phyloP scores from a whole-genome alignment of 2,329 filamentous ascomycete species.

The Fusarium cyanostomum region DNA sequence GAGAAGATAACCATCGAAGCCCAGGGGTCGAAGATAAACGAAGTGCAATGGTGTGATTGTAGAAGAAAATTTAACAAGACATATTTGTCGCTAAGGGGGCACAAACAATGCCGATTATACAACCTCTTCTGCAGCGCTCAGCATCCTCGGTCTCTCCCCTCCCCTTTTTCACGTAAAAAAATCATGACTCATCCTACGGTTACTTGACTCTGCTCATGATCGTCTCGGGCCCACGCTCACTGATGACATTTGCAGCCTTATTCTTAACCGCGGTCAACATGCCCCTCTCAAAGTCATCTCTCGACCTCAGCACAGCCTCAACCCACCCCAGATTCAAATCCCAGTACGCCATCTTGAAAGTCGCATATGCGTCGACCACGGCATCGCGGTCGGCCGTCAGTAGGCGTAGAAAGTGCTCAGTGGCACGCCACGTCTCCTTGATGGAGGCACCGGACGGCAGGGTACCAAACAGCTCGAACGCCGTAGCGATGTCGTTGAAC shows the following conservation, averaged over 20 bases:
- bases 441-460: conserved; percentile 76
- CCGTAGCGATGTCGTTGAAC: conserved; percentile 89
- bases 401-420: conserved; percentile 82
- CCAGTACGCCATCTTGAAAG: conserved; percentile 89
- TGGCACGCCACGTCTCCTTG: conserved; percentile 91
- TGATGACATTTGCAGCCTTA: conserved; percentile 84
- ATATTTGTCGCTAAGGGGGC: conserved; percentile 33
- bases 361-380: conserved; percentile 80
- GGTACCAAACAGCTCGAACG: conserved; percentile 86
- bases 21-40: conserved; percentile 1
- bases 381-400: conserved; percentile 78
- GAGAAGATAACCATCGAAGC: not conserved
- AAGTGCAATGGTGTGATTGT: conserved; percentile 9
- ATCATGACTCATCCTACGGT: conserved; percentile 8
- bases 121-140: conserved; percentile 13
- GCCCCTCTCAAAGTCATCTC: conserved; percentile 92
- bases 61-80: conserved; percentile 19
- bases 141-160: not conserved
- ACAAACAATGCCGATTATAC: conserved; percentile 31
- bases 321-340: conserved; percentile 96
- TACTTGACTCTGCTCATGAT: conserved; percentile 94
- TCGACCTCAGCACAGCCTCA: conserved; percentile 83
- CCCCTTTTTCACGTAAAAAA: conserved; percentile 6
- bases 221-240: conserved; percentile 84
- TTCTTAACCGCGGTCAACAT: conserved; percentile 91